These are phyloP conservation scores for Calonectria pteridis DNA, from an alignment of 2,329 filamentous ascomycete genomes.

Conservation along the genomic window DNA sequence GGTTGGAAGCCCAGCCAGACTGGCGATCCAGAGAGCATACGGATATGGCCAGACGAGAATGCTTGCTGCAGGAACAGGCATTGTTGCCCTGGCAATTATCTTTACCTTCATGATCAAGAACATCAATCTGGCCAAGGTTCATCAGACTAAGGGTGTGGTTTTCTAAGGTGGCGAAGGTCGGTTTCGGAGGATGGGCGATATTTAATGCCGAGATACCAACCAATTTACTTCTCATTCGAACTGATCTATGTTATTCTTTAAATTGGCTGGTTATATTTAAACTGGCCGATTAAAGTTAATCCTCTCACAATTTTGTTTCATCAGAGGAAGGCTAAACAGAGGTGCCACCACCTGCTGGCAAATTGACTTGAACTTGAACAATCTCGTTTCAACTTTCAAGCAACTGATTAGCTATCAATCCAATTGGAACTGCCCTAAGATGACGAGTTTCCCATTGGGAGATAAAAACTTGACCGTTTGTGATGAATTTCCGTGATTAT, in stretches of 20 bases:
- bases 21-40: slow-evolving; percentile 71
- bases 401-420: too few species aligned
- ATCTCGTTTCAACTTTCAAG: background rate
- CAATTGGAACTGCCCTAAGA: too few species aligned
- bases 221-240: background rate
- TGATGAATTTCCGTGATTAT: too few species aligned
- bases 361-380: background rate
- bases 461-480: too few species aligned
- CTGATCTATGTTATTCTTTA: background rate
- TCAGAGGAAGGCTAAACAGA: background rate
- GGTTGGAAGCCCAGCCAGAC: slow-evolving; percentile 58
- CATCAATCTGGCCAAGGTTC: slow-evolving; percentile 62
- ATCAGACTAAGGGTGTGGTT: slow-evolving; percentile 64
- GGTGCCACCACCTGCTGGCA: background rate
- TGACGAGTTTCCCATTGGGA: too few species aligned
- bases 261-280: too few species aligned
- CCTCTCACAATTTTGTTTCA: background rate
- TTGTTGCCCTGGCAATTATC: slow-evolving; percentile 49
- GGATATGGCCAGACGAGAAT: slow-evolving; percentile 63
- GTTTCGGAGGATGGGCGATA: background rate
- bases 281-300: background rate
- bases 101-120: slow-evolving; percentile 62
- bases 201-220: background rate
- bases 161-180: slow-evolving; percentile 52
- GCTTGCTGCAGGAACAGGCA: slow-evolving; percentile 53